Evolutionary conservation across 495 filamentous ascomycete species (phyloP).

Genomic region (Aspergillus funiculosus): DNA sequence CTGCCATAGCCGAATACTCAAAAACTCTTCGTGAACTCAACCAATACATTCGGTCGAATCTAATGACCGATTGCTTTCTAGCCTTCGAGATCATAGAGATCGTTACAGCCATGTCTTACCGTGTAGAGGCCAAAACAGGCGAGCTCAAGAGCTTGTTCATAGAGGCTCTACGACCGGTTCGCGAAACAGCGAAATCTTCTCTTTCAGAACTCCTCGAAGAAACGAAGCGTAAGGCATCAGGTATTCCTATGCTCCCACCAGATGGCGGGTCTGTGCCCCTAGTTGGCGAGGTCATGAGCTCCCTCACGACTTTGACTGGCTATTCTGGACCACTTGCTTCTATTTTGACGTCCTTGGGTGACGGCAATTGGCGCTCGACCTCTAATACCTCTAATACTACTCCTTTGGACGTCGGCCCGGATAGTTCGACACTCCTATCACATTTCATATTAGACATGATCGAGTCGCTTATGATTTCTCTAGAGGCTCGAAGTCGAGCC

Average conservation of each 20-base stretch:
- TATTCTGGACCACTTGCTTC: constrained; percentile 84
- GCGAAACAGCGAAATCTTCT: constrained; percentile 85
- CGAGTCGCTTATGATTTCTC: constrained; percentile 65
- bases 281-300: constrained; percentile 77
- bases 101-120: constrained; percentile 71
- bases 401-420: constrained; percentile 79
- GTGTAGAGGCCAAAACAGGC: constrained; percentile 73
- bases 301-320: constrained; percentile 77
- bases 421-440: constrained; percentile 80
- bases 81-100: constrained; percentile 95
- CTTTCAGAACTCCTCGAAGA: constrained; percentile 82
- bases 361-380: constrained; percentile 73
- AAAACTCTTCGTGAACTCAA: constrained; percentile 87
- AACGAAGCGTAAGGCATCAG: constrained; percentile 61
- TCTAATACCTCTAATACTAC: constrained; percentile 60
- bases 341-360: constrained; percentile 85
- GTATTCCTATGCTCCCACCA: constrained; percentile 58
- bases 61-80: constrained; percentile 90
- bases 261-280: constrained; percentile 77
- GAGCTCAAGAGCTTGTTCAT: constrained; percentile 79
- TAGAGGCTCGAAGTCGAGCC: constrained; percentile 70
- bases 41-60: constrained; percentile 74
- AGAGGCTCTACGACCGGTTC: constrained; percentile 79
- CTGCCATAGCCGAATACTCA: constrained; percentile 71
- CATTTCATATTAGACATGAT: constrained; percentile 84